Base-by-base conservation (phyloP, 2,329 filamentous ascomycete species). In the Exserohilum turcica region DNA sequence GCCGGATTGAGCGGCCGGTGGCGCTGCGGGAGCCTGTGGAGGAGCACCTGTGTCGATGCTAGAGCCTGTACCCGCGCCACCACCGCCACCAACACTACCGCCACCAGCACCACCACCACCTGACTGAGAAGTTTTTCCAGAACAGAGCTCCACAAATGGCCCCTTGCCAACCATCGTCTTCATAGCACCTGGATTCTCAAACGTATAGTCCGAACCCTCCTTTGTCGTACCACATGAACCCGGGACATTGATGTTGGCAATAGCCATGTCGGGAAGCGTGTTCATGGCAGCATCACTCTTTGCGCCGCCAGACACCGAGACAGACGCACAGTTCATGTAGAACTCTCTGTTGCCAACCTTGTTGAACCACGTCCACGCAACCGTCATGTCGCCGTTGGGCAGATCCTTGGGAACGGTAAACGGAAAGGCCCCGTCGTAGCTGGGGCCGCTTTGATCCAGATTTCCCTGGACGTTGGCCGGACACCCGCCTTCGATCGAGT, bases 311-410 rank as follows among this genome's bases (percentile, higher is more conserved):
- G 84, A 84, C 27, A 97, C 80, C 0, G 79, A 83, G 51, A 95
- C 75, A 7, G 37, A n/a, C 4, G 24, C 45, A 8, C 33, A 95
- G 81, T 96, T 94, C 91, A 96, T 95, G 82, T 97, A 97, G 83
- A 96, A 90, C 48, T 97, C 93, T 1, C 92, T 86, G 77, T 96
- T 93, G 4, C 93, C 92, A 4, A 96, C 74, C 56, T 87, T 85
- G 71, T 96, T 97, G 78, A 93, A 87, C 93, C 90, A 97, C 2
- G 90, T 90, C 91, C 92, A 97, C 0, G 91, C 90, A 8, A 97
- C 79, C 0, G 87, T 88, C 31, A 88, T 89, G 28, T 89, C 80
- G 6, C 93, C 93, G 1, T 87, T 79, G 1, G 86, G 84, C 37
- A 97, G 82, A n/a, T 86, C 84, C 0, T 81, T 66, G 0, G 92